Evolutionary conservation across 306 rosid genomes (phyloP).

Genomic region (Canavalia ensiformis): DNA sequence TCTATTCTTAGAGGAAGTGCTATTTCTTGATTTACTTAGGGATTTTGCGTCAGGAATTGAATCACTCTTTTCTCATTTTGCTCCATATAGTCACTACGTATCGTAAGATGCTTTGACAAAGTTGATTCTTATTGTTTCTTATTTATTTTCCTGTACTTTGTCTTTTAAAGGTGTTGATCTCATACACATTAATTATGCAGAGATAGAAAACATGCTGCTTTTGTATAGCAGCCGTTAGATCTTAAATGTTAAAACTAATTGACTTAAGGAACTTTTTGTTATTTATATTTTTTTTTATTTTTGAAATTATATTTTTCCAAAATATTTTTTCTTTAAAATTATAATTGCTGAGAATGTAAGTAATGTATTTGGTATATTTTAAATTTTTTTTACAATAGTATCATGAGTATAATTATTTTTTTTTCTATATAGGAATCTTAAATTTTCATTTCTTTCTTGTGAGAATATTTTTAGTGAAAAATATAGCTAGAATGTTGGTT

Average conservation of each 20-base stretch:
- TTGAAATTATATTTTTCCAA: too few relatives aligned
- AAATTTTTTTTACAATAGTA: too few relatives aligned
- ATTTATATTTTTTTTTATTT: too few relatives aligned
- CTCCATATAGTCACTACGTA: neutral
- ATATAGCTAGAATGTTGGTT: too few relatives aligned
- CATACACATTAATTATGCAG: neutral
- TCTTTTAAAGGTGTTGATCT: neutral
- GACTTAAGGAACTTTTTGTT: too few relatives aligned
- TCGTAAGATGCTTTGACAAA: neutral
- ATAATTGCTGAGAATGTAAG: neutral
- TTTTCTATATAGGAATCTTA: too few relatives aligned
- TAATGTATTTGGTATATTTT: too few relatives aligned
- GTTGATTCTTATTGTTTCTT: neutral
- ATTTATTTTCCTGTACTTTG: neutral
- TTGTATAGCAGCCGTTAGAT: neutral
- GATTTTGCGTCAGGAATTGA: conserved; percentile 19
- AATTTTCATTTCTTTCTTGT: too few relatives aligned
- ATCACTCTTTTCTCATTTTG: neutral
- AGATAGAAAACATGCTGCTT: neutral
- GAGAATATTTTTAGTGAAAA: too few relatives aligned
- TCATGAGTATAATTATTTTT: too few relatives aligned
- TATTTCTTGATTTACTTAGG: conserved; percentile 22
- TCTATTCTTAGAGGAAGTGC: conserved; percentile 20
- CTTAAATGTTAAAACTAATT: neutral
- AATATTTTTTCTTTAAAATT: too few relatives aligned